These are phyloP conservation scores for Aspergillus affinis DNA, from an alignment of 495 filamentous ascomycete genomes.

Conservation along the genomic window DNA sequence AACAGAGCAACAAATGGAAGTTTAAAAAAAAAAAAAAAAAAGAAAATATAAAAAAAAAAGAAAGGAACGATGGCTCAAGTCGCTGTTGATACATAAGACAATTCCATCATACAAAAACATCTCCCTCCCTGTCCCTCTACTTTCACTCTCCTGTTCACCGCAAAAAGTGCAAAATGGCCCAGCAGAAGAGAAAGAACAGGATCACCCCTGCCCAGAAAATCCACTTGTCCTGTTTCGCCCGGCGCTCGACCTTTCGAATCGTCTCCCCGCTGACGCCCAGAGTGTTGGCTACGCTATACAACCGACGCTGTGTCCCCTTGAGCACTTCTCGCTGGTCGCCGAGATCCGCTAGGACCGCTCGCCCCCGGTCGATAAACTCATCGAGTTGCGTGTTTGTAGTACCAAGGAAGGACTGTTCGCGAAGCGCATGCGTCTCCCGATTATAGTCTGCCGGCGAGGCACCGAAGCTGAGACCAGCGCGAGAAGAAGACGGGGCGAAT, in stretches of 20 bases:
- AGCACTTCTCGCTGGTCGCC: slow-evolving; percentile 89
- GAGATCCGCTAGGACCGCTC: slow-evolving; percentile 85
- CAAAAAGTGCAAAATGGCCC: slow-evolving; percentile 80
- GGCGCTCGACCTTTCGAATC: slow-evolving; percentile 89
- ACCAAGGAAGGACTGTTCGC: slow-evolving; percentile 84
- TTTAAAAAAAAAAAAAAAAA: slow-evolving; percentile 6
- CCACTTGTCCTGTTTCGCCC: slow-evolving; percentile 95
- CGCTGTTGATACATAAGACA: not conserved
- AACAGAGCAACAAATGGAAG: slow-evolving; percentile 1
- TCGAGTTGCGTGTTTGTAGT: slow-evolving; percentile 80
- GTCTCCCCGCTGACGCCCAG: slow-evolving; percentile 93
- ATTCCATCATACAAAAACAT: not conserved
- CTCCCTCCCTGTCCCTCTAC: no score
- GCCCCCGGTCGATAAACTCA: slow-evolving; percentile 87
- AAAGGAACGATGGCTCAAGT: slow-evolving; percentile 4
- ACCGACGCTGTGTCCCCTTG: slow-evolving; percentile 84
- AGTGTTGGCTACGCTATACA: slow-evolving; percentile 93
- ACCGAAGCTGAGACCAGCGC: slow-evolving; percentile 51
- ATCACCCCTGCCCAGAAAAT: slow-evolving; percentile 89
- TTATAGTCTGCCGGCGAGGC: slow-evolving; percentile 57
- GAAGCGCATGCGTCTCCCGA: slow-evolving; percentile 79
- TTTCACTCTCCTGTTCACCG: slow-evolving; percentile 44
- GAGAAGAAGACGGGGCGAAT: slow-evolving; percentile 38
- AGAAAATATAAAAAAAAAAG: slow-evolving; percentile 8
- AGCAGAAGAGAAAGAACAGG: slow-evolving; percentile 91